phyloP scores from a whole-genome alignment of 2,329 filamentous ascomycete species.

The Neofusicoccum kwambonambiense region DNA sequence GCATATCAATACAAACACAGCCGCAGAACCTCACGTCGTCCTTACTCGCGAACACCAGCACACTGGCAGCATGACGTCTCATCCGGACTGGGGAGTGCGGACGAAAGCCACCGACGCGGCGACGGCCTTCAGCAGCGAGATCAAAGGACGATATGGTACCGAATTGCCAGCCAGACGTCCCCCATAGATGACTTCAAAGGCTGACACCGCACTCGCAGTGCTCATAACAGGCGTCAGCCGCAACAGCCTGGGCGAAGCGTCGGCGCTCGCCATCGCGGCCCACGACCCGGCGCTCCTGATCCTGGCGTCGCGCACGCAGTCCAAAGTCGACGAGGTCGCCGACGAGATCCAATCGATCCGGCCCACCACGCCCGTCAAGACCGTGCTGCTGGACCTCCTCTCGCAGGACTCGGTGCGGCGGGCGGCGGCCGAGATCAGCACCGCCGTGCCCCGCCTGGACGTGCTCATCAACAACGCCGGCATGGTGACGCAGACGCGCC shows the following conservation, averaged over 20 bases:
- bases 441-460: slow-evolving; percentile 37
- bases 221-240: slow-evolving; percentile 30
- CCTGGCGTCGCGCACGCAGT: slow-evolving; percentile 43
- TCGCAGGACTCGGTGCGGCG: slow-evolving; percentile 35
- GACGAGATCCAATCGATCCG: slow-evolving; percentile 34
- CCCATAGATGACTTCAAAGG: not conserved
- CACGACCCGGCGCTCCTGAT: slow-evolving; percentile 30
- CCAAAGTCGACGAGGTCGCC: slow-evolving; percentile 42
- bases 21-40: not conserved
- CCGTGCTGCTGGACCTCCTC: slow-evolving; percentile 36
- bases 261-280: slow-evolving; percentile 30
- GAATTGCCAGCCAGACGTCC: too few species aligned
- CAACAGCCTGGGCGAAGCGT: slow-evolving; percentile 31
- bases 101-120: slow-evolving; percentile 34
- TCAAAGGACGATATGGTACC: slow-evolving; percentile 30
- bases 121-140: slow-evolving; percentile 29
- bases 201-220: not conserved
- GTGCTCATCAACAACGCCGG: slow-evolving; percentile 44
- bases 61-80: slow-evolving; percentile 25
- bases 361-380: slow-evolving; percentile 35
- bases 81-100: slow-evolving; percentile 34
- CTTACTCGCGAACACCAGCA: not conserved
- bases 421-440: slow-evolving; percentile 33
- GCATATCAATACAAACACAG: not conserved
- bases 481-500: slow-evolving; percentile 31